Base-by-base conservation (phyloP, 176 grass and related monocot genomes). In the Metroxylon sagu region DNA sequence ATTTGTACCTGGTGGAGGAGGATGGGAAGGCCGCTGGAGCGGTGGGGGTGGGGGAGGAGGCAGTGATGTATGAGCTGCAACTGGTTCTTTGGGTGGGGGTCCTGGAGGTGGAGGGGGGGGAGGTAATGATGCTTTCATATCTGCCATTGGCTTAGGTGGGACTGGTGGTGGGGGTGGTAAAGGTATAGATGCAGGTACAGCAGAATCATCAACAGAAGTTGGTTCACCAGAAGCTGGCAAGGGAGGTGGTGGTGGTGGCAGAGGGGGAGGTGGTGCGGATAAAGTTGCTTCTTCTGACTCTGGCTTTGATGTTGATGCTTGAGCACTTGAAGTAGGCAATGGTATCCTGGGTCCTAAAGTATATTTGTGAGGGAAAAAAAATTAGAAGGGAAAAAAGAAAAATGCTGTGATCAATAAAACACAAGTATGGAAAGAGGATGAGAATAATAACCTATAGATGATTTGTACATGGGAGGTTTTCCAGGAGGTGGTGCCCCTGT, bases 391-490 rank as follows among this genome's bases (percentile, higher is more conserved):
- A 39, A 62, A 21, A 70, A 68, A 54, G 50, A 65, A 19, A 29
- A 53, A 26, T 19, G 5, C 48, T 10, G 35, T 56, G 23, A 19
- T 5, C 14, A 48, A 49, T 35, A 7, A 69, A 68, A 68, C 31
- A 72, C 48, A 77, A 59, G 53, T 54, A 25, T 19, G 25, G 19
- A 35, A 39, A 18, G 57, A 70, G 28, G 31, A 19, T 8, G 14
- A 59, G 57, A 61, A 76, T 39, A 57, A 4, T 70, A 57, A 87
- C 89, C 89, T 85, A 85, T 85, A 29, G 89, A 85, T 52, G 89
- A 85, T 69, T 85, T 89, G 76, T 89, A 95, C 89, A 95, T 89
- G 19, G 78, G 89, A 83, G 85, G 85, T 80, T 95, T 95, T 55
- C 89, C 85, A 74, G 85, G 82, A 62, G 85, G 85, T 62, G 89